Evolutionary conservation across 768 basidiomycete species (phyloP).

Genomic region (Lentinus brumalis): DNA sequence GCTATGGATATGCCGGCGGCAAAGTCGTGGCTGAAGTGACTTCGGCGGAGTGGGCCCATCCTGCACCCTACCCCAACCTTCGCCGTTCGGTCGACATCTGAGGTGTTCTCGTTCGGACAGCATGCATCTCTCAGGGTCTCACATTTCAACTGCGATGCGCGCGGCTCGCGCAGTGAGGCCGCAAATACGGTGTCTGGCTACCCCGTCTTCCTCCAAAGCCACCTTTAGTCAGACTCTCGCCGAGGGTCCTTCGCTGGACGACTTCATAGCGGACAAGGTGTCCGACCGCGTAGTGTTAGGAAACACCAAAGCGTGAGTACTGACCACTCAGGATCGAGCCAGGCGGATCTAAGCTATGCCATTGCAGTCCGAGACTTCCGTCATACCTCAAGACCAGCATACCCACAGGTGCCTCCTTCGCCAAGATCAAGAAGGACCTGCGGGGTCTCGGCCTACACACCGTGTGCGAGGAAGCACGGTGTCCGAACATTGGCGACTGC

Average conservation of each 20-base stretch:
- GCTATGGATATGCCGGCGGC: constrained; percentile 13
- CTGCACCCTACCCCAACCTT: neutral
- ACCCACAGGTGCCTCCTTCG: constrained; percentile 86
- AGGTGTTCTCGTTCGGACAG: neutral
- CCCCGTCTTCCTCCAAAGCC: constrained; percentile 44
- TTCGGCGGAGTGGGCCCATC: neutral
- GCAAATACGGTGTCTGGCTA: constrained; percentile 48
- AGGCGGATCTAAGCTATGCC: constrained; percentile 5
- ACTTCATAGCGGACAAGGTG: constrained; percentile 71
- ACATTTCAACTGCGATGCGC: constrained; percentile 15
- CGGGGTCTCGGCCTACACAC: constrained; percentile 91
- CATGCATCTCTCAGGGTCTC: constrained; percentile 8
- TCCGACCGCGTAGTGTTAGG: constrained; percentile 69
- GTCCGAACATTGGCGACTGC: constrained; percentile 99
- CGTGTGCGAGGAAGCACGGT: constrained; percentile 97
- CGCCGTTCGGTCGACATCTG: neutral
- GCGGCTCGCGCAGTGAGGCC: constrained; percentile 14
- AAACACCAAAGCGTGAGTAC: constrained; percentile 62
- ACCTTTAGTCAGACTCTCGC: constrained; percentile 56
- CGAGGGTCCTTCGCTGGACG: constrained; percentile 74
- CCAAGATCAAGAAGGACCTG: constrained; percentile 93
- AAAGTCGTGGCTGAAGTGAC: constrained; percentile 10
- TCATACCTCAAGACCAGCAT: constrained; percentile 89
- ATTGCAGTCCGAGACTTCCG: constrained; percentile 77
- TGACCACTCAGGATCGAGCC: neutral